phyloP scores from a whole-genome alignment of 768 basidiomycete species.

The Lactarius psammicola region DNA sequence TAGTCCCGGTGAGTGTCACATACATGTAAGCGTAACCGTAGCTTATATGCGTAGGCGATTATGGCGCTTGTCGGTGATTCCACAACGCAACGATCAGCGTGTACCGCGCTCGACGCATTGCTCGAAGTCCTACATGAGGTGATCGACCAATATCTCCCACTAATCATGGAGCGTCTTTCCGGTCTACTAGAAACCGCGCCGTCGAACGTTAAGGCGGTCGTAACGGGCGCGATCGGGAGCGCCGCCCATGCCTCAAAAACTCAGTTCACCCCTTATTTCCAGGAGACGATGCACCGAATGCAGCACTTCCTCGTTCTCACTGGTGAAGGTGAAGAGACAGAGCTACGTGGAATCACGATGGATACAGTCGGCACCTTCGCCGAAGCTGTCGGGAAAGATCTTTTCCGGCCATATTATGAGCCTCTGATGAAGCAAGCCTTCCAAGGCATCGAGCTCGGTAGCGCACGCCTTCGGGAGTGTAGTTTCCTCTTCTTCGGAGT shows the following conservation, averaged over 20 bases:
- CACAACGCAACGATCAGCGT: slow-evolving; percentile 87
- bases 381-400: slow-evolving; percentile 91
- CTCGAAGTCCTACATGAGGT: slow-evolving; percentile 91
- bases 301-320: slow-evolving; percentile 84
- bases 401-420: slow-evolving; percentile 94
- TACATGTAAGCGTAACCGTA: background rate
- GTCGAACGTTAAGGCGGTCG: slow-evolving; percentile 85
- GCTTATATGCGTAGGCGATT: slow-evolving; percentile 55
- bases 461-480: slow-evolving; percentile 87
- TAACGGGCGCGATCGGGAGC: slow-evolving; percentile 96
- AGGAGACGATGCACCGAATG: slow-evolving; percentile 83
- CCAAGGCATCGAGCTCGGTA: slow-evolving; percentile 82
- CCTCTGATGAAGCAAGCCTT: slow-evolving; percentile 96
- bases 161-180: slow-evolving; percentile 93
- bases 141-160: slow-evolving; percentile 86
- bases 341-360: slow-evolving; percentile 95
- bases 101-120: slow-evolving; percentile 93
- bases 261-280: slow-evolving; percentile 92
- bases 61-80: slow-evolving; percentile 88
- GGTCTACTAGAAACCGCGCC: slow-evolving; percentile 85
- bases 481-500: slow-evolving; percentile 98
- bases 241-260: slow-evolving; percentile 95
- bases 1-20: slow-evolving; percentile 69
- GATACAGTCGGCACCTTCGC: slow-evolving; percentile 99
- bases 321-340: slow-evolving; percentile 87